These are phyloP conservation scores for Dictyostelium capitatum DNA, from an alignment of 78 protist genomes.

Conservation along the genomic window DNA sequence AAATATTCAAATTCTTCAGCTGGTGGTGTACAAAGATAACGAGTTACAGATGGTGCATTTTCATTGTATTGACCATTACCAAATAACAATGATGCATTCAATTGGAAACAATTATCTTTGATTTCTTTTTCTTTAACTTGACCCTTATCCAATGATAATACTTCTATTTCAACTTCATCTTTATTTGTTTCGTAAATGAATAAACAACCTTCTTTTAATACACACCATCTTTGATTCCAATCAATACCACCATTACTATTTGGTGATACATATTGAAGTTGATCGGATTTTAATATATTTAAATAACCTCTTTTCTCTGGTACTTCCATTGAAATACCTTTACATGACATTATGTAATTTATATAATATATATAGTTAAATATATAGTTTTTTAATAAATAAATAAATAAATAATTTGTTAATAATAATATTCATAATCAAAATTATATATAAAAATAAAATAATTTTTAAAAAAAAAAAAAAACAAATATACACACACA, in stretches of 20 bases:
- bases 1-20: constrained; percentile 74
- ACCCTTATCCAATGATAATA: constrained; percentile 52
- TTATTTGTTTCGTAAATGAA: constrained; percentile 33
- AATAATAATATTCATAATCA: background rate
- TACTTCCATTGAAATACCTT: constrained; percentile 57
- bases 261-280: constrained; percentile 17
- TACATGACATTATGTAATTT: background rate
- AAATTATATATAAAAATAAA: background rate
- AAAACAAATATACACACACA: background rate
- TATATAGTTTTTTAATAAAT: background rate
- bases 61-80: background rate
- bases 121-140: constrained; percentile 57
- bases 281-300: constrained; percentile 33
- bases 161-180: constrained; percentile 55
- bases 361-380: background rate
- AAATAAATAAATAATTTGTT: background rate
- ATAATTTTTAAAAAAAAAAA: background rate
- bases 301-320: constrained; percentile 73
- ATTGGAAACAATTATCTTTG: constrained; percentile 72
- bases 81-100: background rate
- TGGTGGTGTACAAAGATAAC: constrained; percentile 44
- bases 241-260: background rate
- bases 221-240: constrained; percentile 65
- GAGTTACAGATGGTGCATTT: background rate
- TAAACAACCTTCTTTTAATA: constrained; percentile 61